Evolutionary conservation across 129 eudicot genomes (phyloP).

Genomic region (Rutidosis leptorrhynchoides): DNA sequence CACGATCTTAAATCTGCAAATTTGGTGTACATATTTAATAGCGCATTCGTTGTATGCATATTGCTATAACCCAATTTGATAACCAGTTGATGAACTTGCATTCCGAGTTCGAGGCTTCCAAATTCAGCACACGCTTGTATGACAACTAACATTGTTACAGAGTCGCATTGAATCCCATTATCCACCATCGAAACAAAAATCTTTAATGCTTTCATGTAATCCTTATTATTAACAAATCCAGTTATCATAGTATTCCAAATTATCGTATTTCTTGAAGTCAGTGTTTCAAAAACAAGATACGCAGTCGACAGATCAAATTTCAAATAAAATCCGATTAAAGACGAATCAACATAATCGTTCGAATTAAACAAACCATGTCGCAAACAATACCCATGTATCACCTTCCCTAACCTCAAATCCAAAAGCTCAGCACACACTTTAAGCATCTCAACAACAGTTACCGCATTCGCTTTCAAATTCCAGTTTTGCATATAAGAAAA

Average conservation of each 20-base stretch:
- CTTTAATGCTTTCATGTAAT: constrained; percentile 33
- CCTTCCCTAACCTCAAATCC: constrained; percentile 44
- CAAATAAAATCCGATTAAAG: constrained; percentile 51
- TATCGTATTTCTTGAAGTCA: constrained; percentile 43
- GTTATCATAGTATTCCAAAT: constrained; percentile 57
- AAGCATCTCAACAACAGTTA: constrained; percentile 50
- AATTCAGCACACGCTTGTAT: constrained; percentile 46
- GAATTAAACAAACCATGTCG: constrained; percentile 41
- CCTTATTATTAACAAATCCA: constrained; percentile 39
- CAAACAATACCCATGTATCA: constrained; percentile 57
- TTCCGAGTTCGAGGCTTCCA: constrained; percentile 33
- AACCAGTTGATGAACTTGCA: constrained; percentile 58
- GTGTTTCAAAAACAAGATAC: constrained; percentile 30
- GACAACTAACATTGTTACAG: constrained; percentile 40
- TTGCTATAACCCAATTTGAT: constrained; percentile 39
- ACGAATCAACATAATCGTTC: constrained; percentile 41
- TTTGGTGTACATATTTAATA: constrained; percentile 46
- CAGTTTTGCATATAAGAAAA: constrained; percentile 38
- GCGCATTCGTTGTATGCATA: constrained; percentile 33
- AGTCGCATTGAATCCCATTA: constrained; percentile 40
- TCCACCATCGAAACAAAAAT: constrained; percentile 44
- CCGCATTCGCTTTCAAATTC: constrained; percentile 41
- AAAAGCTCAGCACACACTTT: constrained; percentile 42
- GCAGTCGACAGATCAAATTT: constrained; percentile 43
- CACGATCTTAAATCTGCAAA: constrained; percentile 34